Evolutionary conservation across 345 rosid species (phyloP).

Genomic region (Eucalyptus marginata): DNA sequence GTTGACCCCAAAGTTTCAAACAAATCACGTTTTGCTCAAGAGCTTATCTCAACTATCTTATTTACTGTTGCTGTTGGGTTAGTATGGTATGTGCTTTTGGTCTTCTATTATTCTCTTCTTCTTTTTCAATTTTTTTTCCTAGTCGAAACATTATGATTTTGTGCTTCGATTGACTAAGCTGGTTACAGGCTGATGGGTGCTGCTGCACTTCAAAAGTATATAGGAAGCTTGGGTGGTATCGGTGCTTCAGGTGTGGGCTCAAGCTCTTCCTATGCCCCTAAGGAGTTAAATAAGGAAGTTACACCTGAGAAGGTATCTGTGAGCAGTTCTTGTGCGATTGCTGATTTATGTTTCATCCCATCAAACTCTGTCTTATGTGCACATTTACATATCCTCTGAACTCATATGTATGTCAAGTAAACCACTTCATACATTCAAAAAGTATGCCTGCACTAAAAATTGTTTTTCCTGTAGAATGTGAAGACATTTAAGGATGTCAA

Average conservation of each 20-base stretch:
- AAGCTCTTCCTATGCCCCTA: conserved; percentile 82
- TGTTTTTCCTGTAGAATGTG: conserved; percentile 57
- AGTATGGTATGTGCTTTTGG: conserved; percentile 46
- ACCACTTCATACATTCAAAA: neutral
- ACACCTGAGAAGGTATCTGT: conserved; percentile 77
- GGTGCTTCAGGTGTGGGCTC: conserved; percentile 98
- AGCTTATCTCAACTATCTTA: conserved; percentile 82
- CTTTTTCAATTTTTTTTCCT: neutral
- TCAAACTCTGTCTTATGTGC: neutral
- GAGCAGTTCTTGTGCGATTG: neutral
- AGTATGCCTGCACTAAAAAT: neutral
- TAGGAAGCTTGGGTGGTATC: conserved; percentile 92
- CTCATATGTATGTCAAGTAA: neutral
- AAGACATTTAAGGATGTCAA: conserved; percentile 99
- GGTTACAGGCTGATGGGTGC: conserved; percentile 85
- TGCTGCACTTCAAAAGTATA: conserved; percentile 88
- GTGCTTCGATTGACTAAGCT: neutral
- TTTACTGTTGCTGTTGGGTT: conserved; percentile 82
- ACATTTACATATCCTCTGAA: neutral
- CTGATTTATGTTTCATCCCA: neutral
- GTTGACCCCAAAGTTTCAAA: conserved; percentile 81
- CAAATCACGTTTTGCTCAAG: conserved; percentile 79
- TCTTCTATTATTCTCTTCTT: neutral
- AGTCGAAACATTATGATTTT: neutral
- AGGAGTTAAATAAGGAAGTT: conserved; percentile 88